Conservation (phyloP, 441 rosid genomes). For the Biscutella laevigata region DNA sequence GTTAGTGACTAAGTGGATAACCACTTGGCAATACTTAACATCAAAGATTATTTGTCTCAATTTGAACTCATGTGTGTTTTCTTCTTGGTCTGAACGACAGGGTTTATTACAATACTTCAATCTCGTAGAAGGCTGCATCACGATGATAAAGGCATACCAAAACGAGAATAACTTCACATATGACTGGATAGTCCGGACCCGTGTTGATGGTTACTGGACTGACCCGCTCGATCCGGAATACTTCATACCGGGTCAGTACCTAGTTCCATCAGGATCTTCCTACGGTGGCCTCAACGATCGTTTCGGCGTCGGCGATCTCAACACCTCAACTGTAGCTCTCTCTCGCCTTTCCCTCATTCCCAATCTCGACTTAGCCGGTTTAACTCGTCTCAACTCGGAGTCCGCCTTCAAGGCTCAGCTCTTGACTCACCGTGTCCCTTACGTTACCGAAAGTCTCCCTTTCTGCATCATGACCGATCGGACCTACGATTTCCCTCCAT, state of each 20-base stretch:
- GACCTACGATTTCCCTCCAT: slow-evolving; percentile 60
- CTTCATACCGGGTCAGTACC: slow-evolving; percentile 52
- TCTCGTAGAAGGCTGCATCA: slow-evolving; percentile 75
- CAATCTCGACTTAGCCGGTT: slow-evolving; percentile 50
- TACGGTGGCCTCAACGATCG: slow-evolving; percentile 94
- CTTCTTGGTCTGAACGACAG: slow-evolving; percentile 28
- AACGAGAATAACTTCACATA: slow-evolving; percentile 42
- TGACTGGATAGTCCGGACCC: slow-evolving; percentile 87
- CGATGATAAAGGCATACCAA: slow-evolving; percentile 59
- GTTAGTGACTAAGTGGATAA: too few relatives aligned
- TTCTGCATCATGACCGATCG: slow-evolving; percentile 81
- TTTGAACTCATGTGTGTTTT: too few relatives aligned
- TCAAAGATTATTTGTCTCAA: too few relatives aligned
- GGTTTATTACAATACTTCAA: slow-evolving; percentile 80
- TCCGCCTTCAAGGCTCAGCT: slow-evolving; percentile 79
- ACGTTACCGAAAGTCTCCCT: slow-evolving; percentile 42
- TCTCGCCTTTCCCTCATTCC: slow-evolving; percentile 77
- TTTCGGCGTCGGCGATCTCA: slow-evolving; percentile 69
- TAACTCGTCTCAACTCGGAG: slow-evolving; percentile 70
- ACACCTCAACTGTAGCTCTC: slow-evolving; percentile 56
- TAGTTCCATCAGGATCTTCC: slow-evolving; percentile 78
- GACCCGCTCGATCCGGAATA: slow-evolving; percentile 51
- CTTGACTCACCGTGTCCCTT: slow-evolving; percentile 37
- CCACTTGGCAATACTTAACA: too few relatives aligned
- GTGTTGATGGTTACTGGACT: slow-evolving; percentile 83